Conservation (phyloP, 2,329 filamentous ascomycete species). For the Aspergillus udagawae region DNA sequence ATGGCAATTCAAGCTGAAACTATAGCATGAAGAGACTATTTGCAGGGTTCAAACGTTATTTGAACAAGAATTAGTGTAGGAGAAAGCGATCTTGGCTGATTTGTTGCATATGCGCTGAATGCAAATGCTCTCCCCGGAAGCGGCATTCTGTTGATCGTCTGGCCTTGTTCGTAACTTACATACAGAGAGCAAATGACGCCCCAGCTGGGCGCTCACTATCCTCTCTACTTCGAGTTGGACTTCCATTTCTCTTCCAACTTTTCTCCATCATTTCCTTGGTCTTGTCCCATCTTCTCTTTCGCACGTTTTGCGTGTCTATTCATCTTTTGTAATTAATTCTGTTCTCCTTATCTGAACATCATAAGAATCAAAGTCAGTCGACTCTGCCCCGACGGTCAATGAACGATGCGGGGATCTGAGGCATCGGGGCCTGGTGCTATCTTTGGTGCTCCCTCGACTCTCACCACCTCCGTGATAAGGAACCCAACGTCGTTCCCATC, state of each 20-base stretch:
- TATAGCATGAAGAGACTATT: background rate
- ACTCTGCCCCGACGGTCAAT: slow-evolving; percentile 16
- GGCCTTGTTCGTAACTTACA: background rate
- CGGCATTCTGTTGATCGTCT: too few relatives aligned
- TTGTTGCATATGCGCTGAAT: background rate
- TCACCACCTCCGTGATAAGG: slow-evolving; percentile 28
- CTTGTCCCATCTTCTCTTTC: slow-evolving; percentile 1
- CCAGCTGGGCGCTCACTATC: background rate
- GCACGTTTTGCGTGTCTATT: background rate
- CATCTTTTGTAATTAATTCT: background rate
- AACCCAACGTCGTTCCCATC: slow-evolving; percentile 26
- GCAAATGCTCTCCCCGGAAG: background rate
- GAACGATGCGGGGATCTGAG: slow-evolving; percentile 39
- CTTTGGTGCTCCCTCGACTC: slow-evolving; percentile 32
- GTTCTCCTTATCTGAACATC: slow-evolving; percentile 1
- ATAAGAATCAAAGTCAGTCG: background rate
- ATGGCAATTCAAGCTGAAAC: background rate
- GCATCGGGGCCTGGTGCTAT: slow-evolving; percentile 35
- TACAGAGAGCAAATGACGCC: background rate
- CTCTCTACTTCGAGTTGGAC: slow-evolving; percentile 4
- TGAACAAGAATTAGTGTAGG: background rate
- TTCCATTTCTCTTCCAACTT: background rate
- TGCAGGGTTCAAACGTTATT: too few relatives aligned
- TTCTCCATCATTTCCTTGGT: background rate
- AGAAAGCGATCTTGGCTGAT: background rate